Conservation (phyloP, 2,329 filamentous ascomycete species). For the Colletotrichum tofieldiae region DNA sequence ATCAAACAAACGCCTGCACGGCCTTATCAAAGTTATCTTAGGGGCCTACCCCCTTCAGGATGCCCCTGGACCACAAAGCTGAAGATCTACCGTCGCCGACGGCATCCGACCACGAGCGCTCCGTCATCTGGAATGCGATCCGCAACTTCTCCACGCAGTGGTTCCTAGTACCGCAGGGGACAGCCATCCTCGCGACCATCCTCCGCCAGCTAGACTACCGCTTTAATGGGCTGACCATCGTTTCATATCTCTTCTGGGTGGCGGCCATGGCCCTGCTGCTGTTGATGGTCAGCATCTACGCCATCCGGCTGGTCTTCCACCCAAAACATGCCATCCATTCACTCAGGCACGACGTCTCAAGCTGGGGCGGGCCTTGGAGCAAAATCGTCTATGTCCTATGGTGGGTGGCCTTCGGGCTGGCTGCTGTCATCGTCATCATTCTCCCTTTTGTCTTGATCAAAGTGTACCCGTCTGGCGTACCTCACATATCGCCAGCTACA, state of each 20-base stretch:
- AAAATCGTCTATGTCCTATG: conserved; percentile 55
- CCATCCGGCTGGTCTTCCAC: conserved; percentile 52
- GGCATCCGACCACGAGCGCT: neutral
- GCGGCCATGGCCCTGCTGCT: conserved; percentile 54
- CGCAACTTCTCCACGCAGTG: conserved; percentile 54
- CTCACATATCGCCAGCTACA: conserved; percentile 52
- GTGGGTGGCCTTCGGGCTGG: conserved; percentile 56
- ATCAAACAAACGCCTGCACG: neutral
- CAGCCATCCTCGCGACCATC: conserved; percentile 53
- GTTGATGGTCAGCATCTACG: conserved; percentile 50
- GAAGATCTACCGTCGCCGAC: neutral
- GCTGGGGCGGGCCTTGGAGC: conserved; percentile 45
- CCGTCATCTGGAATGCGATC: conserved; percentile 43
- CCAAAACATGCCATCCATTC: conserved; percentile 50
- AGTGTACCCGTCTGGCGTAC: conserved; percentile 53
- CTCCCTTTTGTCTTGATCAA: conserved; percentile 55
- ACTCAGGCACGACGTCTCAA: conserved; percentile 47
- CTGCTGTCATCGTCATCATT: conserved; percentile 50
- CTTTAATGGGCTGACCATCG: conserved; percentile 54
- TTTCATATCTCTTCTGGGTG: conserved; percentile 57
- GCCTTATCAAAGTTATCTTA: conserved; percentile 12
- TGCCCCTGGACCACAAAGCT: conserved; percentile 10
- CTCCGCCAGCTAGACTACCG: conserved; percentile 57
- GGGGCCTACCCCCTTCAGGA: neutral
- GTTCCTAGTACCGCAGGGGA: conserved; percentile 58